Base-by-base conservation (phyloP, 805 yeast species). In the Millerozyma acaciae region DNA sequence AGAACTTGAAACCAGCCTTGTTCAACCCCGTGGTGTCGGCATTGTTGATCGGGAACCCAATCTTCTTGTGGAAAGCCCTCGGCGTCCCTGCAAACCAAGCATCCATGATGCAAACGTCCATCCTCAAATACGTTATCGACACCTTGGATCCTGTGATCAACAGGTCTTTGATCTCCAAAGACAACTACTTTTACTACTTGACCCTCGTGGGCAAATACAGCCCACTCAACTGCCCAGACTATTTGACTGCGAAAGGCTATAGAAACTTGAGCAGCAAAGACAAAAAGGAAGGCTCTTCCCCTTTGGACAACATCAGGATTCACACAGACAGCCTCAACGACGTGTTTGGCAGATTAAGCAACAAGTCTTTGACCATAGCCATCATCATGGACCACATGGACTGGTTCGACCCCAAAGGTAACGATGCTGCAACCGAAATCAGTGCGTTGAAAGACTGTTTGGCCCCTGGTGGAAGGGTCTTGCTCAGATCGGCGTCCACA, bases 381-480 rank as follows among this genome's bases (percentile, higher is more conserved):
- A 75, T 84, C 26, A 81, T 84, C 34, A 84, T 84, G 95, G 95
- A 84, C 57, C 95, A 84, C 56, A 83, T 85, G 93, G 95, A 85
- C 59, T 84, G 95, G 95, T 84, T 84, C 51, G 79, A 80, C 45
- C 80, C 84, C 22, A 53, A 65, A 10, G 82, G 80, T 6, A 48
- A 49, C 2, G 88, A 81, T 14, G 89, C 86, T 8, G 60, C 69
- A 29, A 67, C 70, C 27, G 94, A 85, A 55, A 78, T 85, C 42
- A 52, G 65, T 21, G 84, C 86, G 0, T 64, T 85, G 28, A 68
- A 69, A 51, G 65, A 70, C 31, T 82, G 88, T 13, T 65, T 84
- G 32, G 71, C 74, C 8, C 69, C 71, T 17, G 78, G 79, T 20
- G 95, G 94, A 9, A 69, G 87, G 37, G 93, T 84, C 4, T 60